Evolutionary conservation across 176 grass and related monocot genomes (phyloP).

Genomic region (Avena atlantica): DNA sequence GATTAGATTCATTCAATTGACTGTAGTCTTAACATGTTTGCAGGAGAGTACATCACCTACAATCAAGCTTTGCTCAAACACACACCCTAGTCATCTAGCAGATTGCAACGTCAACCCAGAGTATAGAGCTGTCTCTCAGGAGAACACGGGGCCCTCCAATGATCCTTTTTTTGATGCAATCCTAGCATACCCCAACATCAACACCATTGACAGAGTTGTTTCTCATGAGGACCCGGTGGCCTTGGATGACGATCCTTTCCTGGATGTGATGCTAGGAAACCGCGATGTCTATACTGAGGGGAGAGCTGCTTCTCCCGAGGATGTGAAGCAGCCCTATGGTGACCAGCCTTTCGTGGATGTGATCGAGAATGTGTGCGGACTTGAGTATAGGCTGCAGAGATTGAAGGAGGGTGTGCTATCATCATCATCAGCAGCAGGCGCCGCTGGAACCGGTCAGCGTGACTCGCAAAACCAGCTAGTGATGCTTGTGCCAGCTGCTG

Average conservation of each 20-base stretch:
- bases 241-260: conserved; percentile 7
- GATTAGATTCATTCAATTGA: not conserved
- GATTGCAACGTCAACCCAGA: conserved; percentile 3
- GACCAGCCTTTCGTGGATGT: conserved; percentile 62
- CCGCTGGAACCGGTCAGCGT: not conserved
- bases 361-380: conserved; percentile 57
- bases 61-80: conserved; percentile 8
- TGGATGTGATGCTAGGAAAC: conserved; percentile 33
- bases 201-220: not conserved
- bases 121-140: conserved; percentile 1
- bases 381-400: conserved; percentile 67
- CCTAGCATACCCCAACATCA: conserved; percentile 18
- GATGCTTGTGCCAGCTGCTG: conserved; percentile 70
- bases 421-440: not conserved
- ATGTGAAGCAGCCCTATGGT: not conserved
- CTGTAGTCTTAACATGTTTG: conserved; percentile 19
- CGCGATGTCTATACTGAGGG: not conserved
- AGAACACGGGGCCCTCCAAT: conserved; percentile 9
- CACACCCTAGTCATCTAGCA: conserved; percentile 33
- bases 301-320: not conserved
- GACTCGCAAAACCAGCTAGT: conserved; percentile 42
- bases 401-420: conserved; percentile 65
- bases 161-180: conserved; percentile 55
- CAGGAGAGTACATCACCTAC: conserved; percentile 57
- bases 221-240: conserved; percentile 1